Evolutionary conservation across 2,329 filamentous ascomycete genomes (phyloP).

Genomic region (Colletotrichum noveboracense): DNA sequence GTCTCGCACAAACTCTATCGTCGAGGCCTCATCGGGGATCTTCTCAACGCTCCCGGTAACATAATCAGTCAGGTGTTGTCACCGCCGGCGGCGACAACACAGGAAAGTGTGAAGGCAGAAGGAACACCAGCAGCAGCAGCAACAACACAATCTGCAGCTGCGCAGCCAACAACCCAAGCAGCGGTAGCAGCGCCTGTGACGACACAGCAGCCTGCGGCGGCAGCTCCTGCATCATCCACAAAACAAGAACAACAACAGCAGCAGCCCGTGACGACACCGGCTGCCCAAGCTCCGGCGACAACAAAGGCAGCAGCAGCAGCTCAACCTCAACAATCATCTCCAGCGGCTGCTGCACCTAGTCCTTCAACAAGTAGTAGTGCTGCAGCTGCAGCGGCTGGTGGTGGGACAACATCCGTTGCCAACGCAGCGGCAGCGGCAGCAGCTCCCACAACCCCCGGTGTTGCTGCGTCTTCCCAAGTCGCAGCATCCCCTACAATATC

Average conservation of each 20-base stretch:
- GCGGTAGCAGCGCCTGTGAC: neutral
- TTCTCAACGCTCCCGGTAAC: neutral
- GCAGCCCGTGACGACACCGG: neutral
- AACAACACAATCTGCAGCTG: neutral
- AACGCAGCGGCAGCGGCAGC: neutral
- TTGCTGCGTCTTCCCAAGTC: neutral
- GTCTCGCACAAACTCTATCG: neutral
- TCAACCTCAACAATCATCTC: neutral
- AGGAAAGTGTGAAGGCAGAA: neutral
- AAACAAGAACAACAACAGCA: neutral
- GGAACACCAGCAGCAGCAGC: neutral
- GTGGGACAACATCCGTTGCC: neutral
- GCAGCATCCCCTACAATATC: neutral
- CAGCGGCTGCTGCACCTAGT: neutral
- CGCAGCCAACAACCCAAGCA: neutral
- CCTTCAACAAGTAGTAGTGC: neutral
- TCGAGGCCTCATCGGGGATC: neutral
- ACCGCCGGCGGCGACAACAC: constrained; percentile 12
- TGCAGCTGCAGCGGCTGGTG: neutral
- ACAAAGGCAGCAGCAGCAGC: neutral
- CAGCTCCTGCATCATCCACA: neutral
- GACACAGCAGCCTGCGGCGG: neutral
- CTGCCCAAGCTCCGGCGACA: neutral
- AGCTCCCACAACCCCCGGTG: neutral
- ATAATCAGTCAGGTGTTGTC: constrained; percentile 7